Base-by-base conservation (phyloP, 257 asterid genomes). In the Solanum ossicruentum region DNA sequence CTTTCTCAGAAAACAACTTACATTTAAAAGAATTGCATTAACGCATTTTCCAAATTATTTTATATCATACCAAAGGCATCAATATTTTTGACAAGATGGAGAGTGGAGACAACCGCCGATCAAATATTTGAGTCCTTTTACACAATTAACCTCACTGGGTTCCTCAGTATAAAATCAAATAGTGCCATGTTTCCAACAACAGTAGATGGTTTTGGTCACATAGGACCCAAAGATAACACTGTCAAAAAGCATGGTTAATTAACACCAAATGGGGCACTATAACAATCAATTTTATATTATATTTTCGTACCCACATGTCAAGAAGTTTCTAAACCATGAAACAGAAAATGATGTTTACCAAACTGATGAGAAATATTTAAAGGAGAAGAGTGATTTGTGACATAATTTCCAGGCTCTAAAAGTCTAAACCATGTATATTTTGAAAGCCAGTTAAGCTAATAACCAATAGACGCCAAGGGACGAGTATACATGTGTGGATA, bases 291-390 rank as follows among this genome's bases (percentile, higher is more conserved):
- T 52, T 28, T 63, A 52, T 52, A 52, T 77, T 77, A 77, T 77
- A 77, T 77, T 58, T 51, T 52, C 18, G 49, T 52, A 77, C 49
- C 65, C 47, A 77, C 82, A 71, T 77, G 82, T 69, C 55, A 52
- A 75, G 39, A 83, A 72, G 86, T 81, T 51, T 12, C 55, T 15
- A 82, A 82, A 83, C 17, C 49, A 80, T 21, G 1, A 12, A 63
- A 71, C 18, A 75, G 86, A 86, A 67, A 86, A 75, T 63, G 86
- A 86, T 77, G 85, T 81, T 85, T 88, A 86, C 90, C 90, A 41
- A 86, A 86, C 84, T 84, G 16, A 23, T 41, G 60, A 83, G 23
- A 65, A 0, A 75, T 15, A 21, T 75, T 47, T 75, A 45, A n/a
- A 47, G 5, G 13, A 17, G 21, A 39, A 39, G 49, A 77, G 65